phyloP scores from a whole-genome alignment of 495 filamentous ascomycete genomes.

The Neurospora sublineolata region DNA sequence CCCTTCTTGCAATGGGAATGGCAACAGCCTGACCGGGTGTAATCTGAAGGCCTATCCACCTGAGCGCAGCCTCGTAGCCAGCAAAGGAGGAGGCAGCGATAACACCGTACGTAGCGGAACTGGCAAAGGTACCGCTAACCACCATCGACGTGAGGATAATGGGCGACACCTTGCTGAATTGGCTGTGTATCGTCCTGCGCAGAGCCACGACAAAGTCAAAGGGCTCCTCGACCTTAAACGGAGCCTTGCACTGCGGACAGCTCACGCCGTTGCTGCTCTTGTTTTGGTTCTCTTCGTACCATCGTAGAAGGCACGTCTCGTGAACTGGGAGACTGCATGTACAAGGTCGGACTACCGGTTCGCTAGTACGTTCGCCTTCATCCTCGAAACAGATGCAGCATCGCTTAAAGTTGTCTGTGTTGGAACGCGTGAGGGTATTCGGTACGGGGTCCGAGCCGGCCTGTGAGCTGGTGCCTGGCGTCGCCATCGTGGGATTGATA shows the following conservation, averaged over 20 bases:
- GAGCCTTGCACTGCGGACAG: constrained; percentile 81
- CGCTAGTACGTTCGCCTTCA: constrained; percentile 48
- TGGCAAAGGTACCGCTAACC: constrained; percentile 38
- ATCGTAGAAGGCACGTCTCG: constrained; percentile 79
- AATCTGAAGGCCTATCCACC: constrained; percentile 12
- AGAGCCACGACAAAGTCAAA: constrained; percentile 53
- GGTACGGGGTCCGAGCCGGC: constrained; percentile 7
- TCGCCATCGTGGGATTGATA: not conserved
- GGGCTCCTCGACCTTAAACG: constrained; percentile 63
- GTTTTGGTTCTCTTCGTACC: constrained; percentile 70
- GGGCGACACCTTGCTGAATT: constrained; percentile 47
- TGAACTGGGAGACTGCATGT: constrained; percentile 83
- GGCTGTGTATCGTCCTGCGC: constrained; percentile 41
- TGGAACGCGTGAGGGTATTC: not conserved
- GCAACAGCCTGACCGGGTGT: not conserved
- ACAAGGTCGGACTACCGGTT: constrained; percentile 77
- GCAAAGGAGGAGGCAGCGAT: constrained; percentile 25
- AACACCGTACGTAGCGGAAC: constrained; percentile 28
- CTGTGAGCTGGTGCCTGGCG: not conserved
- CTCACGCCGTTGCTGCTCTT: constrained; percentile 41
- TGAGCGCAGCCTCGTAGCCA: constrained; percentile 16
- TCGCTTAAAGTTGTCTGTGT: constrained; percentile 31
- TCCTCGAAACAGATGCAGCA: constrained; percentile 95
- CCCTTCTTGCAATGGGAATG: not conserved
- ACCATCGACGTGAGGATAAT: constrained; percentile 46